Evolutionary conservation across 345 rosid genomes (phyloP), one percentile per base, ranked within the genome.

Genomic region (Lepidium sativum): DNA sequence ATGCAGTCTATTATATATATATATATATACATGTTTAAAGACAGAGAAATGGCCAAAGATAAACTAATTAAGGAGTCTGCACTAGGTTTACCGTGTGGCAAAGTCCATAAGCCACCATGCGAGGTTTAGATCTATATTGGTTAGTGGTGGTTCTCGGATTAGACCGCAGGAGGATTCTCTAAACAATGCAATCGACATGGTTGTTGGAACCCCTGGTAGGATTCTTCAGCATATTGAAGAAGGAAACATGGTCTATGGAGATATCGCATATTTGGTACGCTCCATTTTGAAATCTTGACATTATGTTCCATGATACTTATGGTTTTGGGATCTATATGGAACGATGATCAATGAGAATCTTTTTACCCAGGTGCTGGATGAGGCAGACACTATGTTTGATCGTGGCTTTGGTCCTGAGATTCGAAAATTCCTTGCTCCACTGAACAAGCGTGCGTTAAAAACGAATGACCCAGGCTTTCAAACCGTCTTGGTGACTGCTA

Each of bases 311-410:
- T 44, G 20, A 29, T 41, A 25, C 33, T 33, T 33, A 8, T 56
- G 32, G 33, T 20, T 31, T 54, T 42, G 25, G 25, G 6, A 8
- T 44, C 60, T 8, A 12, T 5, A 23, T 53, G 53, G 39, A 17
- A 14, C 8, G 3, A n/a, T 5, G 29, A 4, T 4, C 5, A 47
- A 35, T 54, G 50, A 43, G 0, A 15, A 37, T 54, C 7, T 59
- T 44, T 64, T 42, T 74, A 76, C 40, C 39, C 81, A 92, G 97
- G 98, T 87, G 54, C 78, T 89, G 73, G 98, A 92, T 81, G 98
- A 92, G 80, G 98, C 98, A 39, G 98, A 92, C 78, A 89, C 98
- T 40, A 92, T 92, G 98, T 92, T 92, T 67, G 98, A 89, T 77
- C 96, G 80, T 71, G 96, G 97, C 37, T 92, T 92, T 75, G 98